phyloP scores from a whole-genome alignment of 352 stramenopile genomes.

The Phytophthora cryptogea region DNA sequence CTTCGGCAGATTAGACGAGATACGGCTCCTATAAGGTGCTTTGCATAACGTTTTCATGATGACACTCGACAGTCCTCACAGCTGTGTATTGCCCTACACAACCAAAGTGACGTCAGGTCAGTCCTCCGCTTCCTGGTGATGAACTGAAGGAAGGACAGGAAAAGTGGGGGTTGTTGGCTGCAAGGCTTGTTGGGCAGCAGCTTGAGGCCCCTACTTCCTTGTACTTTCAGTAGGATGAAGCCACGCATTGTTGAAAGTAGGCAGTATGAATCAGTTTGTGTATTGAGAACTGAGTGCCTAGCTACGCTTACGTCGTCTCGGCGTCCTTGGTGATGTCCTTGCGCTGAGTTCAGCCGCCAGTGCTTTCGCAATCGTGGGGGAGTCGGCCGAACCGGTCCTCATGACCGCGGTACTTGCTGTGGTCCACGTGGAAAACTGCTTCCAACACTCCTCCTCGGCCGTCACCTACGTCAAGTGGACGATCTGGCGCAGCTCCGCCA shows the following conservation, averaged over 20 bases:
- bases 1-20: too few relatives aligned
- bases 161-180: not conserved
- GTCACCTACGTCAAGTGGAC: constrained; percentile 3
- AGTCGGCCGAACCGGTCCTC: too few relatives aligned
- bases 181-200: constrained; percentile 1
- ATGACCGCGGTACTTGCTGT: too few relatives aligned
- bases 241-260: not conserved
- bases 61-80: not conserved
- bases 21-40: not conserved
- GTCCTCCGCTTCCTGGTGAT: not conserved
- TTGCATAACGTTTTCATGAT: not conserved
- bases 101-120: not conserved
- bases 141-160: not conserved
- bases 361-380: too few relatives aligned
- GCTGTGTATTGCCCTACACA: not conserved
- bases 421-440: too few relatives aligned
- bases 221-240: constrained; percentile 6
- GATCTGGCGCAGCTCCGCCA: constrained; percentile 12
- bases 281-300: too few relatives aligned
- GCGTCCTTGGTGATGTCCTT: too few relatives aligned
- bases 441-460: constrained; percentile 13
- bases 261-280: too few relatives aligned
- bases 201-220: constrained; percentile 1
- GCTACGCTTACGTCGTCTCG: too few relatives aligned
- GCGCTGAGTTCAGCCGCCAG: too few relatives aligned